Conservation (phyloP, 108 stramenopile species). For the Discostella pseudostelligera region DNA sequence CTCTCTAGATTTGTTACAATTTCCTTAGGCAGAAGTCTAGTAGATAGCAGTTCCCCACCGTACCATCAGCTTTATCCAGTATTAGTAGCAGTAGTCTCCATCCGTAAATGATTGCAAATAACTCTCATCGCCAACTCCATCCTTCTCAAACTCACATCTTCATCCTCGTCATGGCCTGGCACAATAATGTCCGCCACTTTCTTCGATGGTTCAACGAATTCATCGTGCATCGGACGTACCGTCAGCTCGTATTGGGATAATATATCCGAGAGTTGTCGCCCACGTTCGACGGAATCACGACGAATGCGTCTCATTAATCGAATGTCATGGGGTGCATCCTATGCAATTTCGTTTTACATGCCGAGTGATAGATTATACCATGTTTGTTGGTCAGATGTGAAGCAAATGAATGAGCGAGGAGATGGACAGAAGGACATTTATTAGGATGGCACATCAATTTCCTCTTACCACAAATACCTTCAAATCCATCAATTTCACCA, state of each 20-base stretch:
- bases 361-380: not conserved
- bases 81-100: no score
- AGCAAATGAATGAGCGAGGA: not conserved
- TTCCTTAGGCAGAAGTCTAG: no score
- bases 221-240: conserved; percentile 93
- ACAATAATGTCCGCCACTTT: conserved; percentile 89
- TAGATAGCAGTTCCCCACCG: no score
- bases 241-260: conserved; percentile 80
- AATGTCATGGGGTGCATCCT: conserved; percentile 85
- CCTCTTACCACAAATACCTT: conserved; percentile 91
- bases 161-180: conserved; percentile 46
- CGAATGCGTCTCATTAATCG: conserved; percentile 82
- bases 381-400: not conserved
- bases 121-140: conserved; percentile 71
- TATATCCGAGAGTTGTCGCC: conserved; percentile 75
- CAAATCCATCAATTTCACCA: conserved; percentile 82
- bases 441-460: not conserved
- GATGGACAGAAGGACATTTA: conserved; percentile 7
- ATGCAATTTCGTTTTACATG: no score
- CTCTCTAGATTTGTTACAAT: no score
- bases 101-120: conserved; percentile 68
- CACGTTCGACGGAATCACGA: conserved; percentile 85
- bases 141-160: conserved; percentile 27
- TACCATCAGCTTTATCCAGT: no score
- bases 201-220: conserved; percentile 92